Percentiles rank a stretch among this genome's conserved stretches.
Evolutionary conservation across 495 filamentous ascomycete genomes (phyloP).

Genomic region (Penicilliopsis zonata): DNA sequence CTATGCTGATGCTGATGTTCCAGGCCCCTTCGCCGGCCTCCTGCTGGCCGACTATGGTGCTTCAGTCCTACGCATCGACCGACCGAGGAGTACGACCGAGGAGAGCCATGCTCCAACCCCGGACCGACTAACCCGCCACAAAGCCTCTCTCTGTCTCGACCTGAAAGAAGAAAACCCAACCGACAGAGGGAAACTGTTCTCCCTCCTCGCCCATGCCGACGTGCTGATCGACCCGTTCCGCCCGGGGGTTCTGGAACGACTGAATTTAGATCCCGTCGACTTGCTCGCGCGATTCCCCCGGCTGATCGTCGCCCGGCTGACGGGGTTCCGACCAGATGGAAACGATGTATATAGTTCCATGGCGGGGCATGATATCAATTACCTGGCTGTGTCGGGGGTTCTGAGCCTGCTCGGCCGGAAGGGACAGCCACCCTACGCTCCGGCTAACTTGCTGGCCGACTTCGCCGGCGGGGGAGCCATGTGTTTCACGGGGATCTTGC

Average conservation of each 20-base stretch:
- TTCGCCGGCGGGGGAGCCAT: constrained; percentile 85
- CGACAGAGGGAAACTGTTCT: constrained; percentile 51
- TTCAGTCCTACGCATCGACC: constrained; percentile 78
- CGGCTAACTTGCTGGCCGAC: constrained; percentile 75
- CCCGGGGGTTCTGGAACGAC: constrained; percentile 76
- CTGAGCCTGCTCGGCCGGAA: constrained; percentile 61
- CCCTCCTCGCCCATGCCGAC: constrained; percentile 51
- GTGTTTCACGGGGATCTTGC: constrained; percentile 47
- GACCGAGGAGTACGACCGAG: constrained; percentile 30
- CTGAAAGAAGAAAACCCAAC: constrained; percentile 54
- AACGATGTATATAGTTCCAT: constrained; percentile 71
- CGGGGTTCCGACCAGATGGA: constrained; percentile 79
- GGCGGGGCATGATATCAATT: constrained; percentile 98
- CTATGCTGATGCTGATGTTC: constrained; percentile 3
- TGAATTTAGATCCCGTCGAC: constrained; percentile 59
- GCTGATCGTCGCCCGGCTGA: constrained; percentile 72
- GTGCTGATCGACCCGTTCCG: constrained; percentile 89
- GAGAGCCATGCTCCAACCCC: constrained; percentile 25
- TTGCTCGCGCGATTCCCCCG: constrained; percentile 56
- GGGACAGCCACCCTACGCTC: constrained; percentile 59
- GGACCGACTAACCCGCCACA: constrained; percentile 69
- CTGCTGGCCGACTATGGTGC: constrained; percentile 85
- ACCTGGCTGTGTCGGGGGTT: constrained; percentile 77
- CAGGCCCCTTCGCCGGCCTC: constrained; percentile 80
- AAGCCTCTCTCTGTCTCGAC: constrained; percentile 65